These are phyloP conservation scores for Trichophyton rubrum DNA, from an alignment of 2,329 filamentous ascomycete species.

Conservation along the genomic window DNA sequence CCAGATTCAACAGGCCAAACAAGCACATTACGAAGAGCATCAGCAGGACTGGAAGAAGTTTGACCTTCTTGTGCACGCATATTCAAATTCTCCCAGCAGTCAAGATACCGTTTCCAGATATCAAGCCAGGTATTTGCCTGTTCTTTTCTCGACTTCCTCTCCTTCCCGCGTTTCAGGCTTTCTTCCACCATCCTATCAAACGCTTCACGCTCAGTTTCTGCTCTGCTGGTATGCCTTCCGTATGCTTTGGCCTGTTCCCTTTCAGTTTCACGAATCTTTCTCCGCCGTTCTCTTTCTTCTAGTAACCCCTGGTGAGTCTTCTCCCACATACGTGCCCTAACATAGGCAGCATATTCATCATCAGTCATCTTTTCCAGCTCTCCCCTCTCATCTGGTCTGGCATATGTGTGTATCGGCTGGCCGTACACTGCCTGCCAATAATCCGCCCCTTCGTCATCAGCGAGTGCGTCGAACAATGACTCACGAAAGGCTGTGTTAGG, in stretches of 20 bases:
- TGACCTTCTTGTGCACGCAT: conserved; percentile 12
- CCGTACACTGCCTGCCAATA: conserved; percentile 98
- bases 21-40: conserved; percentile 32
- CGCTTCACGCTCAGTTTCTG: conserved; percentile 20
- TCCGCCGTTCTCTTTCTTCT: conserved; percentile 56
- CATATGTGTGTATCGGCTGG: conserved; percentile 78
- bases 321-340: conserved; percentile 88
- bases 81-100: conserved; percentile 48
- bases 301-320: conserved; percentile 74
- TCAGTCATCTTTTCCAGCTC: conserved; percentile 76
- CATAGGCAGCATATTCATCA: conserved; percentile 79
- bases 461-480: conserved; percentile 91
- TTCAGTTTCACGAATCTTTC: conserved; percentile 40
- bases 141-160: conserved; percentile 43
- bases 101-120: conserved; percentile 53
- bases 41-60: conserved; percentile 8
- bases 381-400: conserved; percentile 42
- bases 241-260: conserved; percentile 31
- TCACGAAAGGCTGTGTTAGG: conserved; percentile 73
- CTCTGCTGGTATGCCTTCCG: conserved; percentile 18
- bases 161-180: conserved; percentile 54
- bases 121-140: conserved; percentile 34
- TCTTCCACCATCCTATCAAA: conserved; percentile 56
- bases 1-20: conserved; percentile 65
- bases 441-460: conserved; percentile 85